These are phyloP conservation scores for Lentinula guzmanii DNA, from an alignment of 768 basidiomycete genomes.

Conservation along the genomic window DNA sequence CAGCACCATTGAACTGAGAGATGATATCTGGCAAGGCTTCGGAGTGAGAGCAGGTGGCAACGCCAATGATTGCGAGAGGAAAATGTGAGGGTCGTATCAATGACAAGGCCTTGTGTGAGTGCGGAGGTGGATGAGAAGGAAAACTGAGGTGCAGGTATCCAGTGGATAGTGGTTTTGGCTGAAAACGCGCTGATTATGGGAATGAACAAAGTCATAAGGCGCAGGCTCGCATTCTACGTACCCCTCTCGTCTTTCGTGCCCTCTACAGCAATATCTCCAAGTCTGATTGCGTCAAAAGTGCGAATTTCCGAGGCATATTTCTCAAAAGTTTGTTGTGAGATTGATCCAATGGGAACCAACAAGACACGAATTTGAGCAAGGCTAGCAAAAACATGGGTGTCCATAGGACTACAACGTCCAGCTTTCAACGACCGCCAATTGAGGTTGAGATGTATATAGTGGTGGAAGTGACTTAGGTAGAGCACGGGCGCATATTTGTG, in stretches of 20 bases:
- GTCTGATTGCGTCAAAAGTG: conserved; percentile 63
- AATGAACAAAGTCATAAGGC: conserved; percentile 8
- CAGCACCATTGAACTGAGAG: conserved; percentile 58
- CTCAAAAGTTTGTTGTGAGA: conserved; percentile 64
- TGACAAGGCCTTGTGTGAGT: conserved; percentile 59
- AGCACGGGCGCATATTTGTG: not conserved
- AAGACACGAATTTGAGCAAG: conserved; percentile 84
- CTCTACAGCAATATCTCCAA: conserved; percentile 73
- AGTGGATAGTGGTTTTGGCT: conserved; percentile 69
- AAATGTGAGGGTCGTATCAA: conserved; percentile 78
- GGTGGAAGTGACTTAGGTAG: not conserved
- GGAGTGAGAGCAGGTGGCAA: conserved; percentile 62
- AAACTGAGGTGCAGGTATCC: conserved; percentile 81
- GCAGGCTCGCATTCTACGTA: conserved; percentile 22
- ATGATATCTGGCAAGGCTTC: conserved; percentile 48
- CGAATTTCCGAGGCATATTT: conserved; percentile 70
- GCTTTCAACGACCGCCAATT: too few species aligned
- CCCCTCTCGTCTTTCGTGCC: conserved; percentile 75
- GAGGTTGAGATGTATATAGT: too few species aligned
- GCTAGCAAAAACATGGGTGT: conserved; percentile 67
- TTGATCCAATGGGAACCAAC: conserved; percentile 78
- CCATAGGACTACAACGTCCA: conserved; percentile 36
- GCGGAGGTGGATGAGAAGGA: conserved; percentile 67
- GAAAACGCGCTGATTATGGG: conserved; percentile 60
- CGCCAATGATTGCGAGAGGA: conserved; percentile 83